Evolutionary conservation across 2,329 filamentous ascomycete genomes (phyloP).

Genomic region (Diaporthe citri): DNA sequence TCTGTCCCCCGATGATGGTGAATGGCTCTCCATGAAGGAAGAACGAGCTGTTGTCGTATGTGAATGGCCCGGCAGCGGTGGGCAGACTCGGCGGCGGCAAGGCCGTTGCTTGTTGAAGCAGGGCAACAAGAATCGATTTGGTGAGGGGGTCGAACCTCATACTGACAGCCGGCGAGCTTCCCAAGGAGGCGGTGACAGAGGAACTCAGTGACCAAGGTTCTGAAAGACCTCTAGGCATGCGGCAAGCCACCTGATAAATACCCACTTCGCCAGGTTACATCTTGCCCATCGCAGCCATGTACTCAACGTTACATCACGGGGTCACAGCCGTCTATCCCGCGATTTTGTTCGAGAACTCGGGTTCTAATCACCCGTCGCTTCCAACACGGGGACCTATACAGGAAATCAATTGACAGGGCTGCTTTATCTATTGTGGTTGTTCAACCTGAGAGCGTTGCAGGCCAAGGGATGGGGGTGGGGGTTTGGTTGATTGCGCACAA

Average conservation of each 20-base stretch:
- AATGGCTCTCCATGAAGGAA: slow-evolving; percentile 55
- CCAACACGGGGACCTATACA: not conserved
- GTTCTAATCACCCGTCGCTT: not conserved
- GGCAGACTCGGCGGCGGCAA: not conserved
- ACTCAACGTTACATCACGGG: slow-evolving; percentile 23
- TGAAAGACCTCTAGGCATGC: not conserved
- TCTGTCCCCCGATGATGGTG: slow-evolving; percentile 62
- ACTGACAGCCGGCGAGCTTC: not conserved
- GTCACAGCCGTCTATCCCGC: not conserved
- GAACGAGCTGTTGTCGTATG: slow-evolving; percentile 55
- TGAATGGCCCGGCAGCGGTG: slow-evolving; percentile 48
- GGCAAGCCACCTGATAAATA: not conserved
- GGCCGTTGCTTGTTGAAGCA: not conserved
- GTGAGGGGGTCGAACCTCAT: slow-evolving; percentile 3
- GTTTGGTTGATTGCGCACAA: not conserved
- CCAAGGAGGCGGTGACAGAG: not conserved
- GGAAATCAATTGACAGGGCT: not conserved
- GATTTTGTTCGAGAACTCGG: not conserved
- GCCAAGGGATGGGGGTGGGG: not conserved
- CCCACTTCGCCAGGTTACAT: slow-evolving; percentile 12
- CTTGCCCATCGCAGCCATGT: not conserved
- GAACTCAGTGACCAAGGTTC: not conserved
- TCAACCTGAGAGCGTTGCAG: not conserved
- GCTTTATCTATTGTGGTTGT: not conserved
- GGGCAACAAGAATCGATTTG: not conserved